A percentile compares a stretch with the other conserved stretches of the same genome.
These are phyloP conservation scores for Suillus bovinus DNA, from an alignment of 768 basidiomycete species.

Conservation along the genomic window DNA sequence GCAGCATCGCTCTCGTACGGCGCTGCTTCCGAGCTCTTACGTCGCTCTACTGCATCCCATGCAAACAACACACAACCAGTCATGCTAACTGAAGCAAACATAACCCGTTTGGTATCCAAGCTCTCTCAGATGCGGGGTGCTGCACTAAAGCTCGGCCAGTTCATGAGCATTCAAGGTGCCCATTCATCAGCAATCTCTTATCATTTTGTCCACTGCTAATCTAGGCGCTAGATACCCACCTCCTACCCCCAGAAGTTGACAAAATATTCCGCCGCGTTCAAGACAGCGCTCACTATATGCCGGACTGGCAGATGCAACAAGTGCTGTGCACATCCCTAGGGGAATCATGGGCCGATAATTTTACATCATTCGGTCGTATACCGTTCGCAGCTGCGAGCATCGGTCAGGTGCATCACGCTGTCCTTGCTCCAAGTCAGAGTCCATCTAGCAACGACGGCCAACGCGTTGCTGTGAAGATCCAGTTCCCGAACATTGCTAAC, in stretches of 20 bases:
- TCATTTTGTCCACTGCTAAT: neutral
- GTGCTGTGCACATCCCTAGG: conserved; percentile 79
- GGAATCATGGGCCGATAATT: conserved; percentile 67
- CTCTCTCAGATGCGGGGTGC: conserved; percentile 96
- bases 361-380: conserved; percentile 75
- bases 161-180: conserved; percentile 92
- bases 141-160: conserved; percentile 95
- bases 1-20: conserved; percentile 89
- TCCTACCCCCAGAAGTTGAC: conserved; percentile 86
- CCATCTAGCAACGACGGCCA: conserved; percentile 52
- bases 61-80: conserved; percentile 46
- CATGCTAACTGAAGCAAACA: conserved; percentile 90
- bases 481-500: conserved; percentile 89
- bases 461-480: conserved; percentile 82
- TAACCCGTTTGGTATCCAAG: conserved; percentile 86
- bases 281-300: conserved; percentile 98
- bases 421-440: conserved; percentile 51
- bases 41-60: conserved; percentile 54
- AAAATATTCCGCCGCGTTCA: conserved; percentile 89
- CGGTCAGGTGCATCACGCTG: conserved; percentile 84
- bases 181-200: neutral
- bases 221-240: conserved; percentile 68
- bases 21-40: conserved; percentile 83
- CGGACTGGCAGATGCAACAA: conserved; percentile 96
- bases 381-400: conserved; percentile 97